phyloP scores from a whole-genome alignment of 306 rosid genomes.

The Dryas octopetala region DNA sequence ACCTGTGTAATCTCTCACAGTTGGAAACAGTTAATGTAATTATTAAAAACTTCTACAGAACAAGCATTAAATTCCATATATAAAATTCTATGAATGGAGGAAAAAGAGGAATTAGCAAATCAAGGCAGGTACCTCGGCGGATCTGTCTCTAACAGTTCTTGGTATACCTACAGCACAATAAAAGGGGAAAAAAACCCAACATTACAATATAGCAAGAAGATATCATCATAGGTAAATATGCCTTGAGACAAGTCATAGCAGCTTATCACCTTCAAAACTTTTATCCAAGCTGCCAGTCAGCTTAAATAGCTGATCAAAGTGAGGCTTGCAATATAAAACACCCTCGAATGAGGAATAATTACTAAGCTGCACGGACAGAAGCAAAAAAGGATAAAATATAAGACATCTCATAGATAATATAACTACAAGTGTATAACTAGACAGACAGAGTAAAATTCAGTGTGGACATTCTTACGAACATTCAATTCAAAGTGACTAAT shows the following conservation, averaged over 20 bases:
- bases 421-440: neutral
- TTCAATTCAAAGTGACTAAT: neutral
- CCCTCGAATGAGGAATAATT: slow-evolving; percentile 89
- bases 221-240: slow-evolving; percentile 14
- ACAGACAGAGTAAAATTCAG: neutral
- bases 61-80: neutral
- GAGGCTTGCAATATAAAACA: slow-evolving; percentile 90
- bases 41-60: neutral
- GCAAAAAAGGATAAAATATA: slow-evolving; percentile 8
- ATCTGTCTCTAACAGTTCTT: slow-evolving; percentile 63
- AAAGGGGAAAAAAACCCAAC: slow-evolving; percentile 16
- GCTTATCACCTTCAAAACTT: slow-evolving; percentile 78
- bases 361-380: slow-evolving; percentile 59
- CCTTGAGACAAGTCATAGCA: slow-evolving; percentile 6
- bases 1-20: slow-evolving; percentile 43
- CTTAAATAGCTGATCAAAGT: slow-evolving; percentile 86
- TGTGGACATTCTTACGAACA: neutral
- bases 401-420: neutral
- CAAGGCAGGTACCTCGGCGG: slow-evolving; percentile 58
- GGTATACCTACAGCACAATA: slow-evolving; percentile 53
- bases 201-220: slow-evolving; percentile 5
- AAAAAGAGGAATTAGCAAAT: neutral
- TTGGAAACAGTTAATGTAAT: neutral
- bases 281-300: slow-evolving; percentile 95
- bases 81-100: slow-evolving; percentile 12